phyloP scores from a whole-genome alignment of 768 basidiomycete species.

The Neoboletus magnificus region DNA sequence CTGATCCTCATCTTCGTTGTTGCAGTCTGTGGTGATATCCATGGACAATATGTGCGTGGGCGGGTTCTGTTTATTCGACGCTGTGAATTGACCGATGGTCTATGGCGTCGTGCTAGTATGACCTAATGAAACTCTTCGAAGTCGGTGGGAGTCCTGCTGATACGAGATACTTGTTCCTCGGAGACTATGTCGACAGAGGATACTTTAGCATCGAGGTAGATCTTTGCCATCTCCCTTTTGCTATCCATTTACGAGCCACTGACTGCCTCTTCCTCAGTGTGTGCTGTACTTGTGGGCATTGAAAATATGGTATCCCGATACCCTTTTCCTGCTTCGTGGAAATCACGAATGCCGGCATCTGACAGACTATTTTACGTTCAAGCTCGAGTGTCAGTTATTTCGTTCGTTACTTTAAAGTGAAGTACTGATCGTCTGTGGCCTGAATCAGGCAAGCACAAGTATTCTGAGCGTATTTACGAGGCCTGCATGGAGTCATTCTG shows the following conservation, averaged over 20 bases:
- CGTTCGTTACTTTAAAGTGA: not conserved
- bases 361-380: constrained; percentile 99
- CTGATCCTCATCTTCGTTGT: constrained; percentile 6
- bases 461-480: constrained; percentile 94
- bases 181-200: constrained; percentile 91
- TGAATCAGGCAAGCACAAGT: constrained; percentile 91
- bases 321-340: constrained; percentile 92
- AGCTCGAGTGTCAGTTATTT: constrained; percentile 80
- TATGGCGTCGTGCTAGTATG: constrained; percentile 52
- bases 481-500: constrained; percentile 99
- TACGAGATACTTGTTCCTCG: constrained; percentile 88
- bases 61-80: constrained; percentile 2
- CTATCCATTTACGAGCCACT: not conserved
- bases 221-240: not conserved
- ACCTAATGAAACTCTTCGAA: constrained; percentile 94
- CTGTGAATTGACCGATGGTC: constrained; percentile 16
- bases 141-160: constrained; percentile 94
- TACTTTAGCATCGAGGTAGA: constrained; percentile 90
- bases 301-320: constrained; percentile 99
- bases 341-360: constrained; percentile 99
- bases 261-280: constrained; percentile 52
- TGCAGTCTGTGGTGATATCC: constrained; percentile 97
- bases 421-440: constrained; percentile 2
- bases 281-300: constrained; percentile 96
- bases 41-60: constrained; percentile 91